Percentiles rank a stretch among this genome's conserved stretches.
These are phyloP conservation scores for Zopfia rhizophila DNA, from an alignment of 2,329 filamentous ascomycete genomes.

Conservation along the genomic window DNA sequence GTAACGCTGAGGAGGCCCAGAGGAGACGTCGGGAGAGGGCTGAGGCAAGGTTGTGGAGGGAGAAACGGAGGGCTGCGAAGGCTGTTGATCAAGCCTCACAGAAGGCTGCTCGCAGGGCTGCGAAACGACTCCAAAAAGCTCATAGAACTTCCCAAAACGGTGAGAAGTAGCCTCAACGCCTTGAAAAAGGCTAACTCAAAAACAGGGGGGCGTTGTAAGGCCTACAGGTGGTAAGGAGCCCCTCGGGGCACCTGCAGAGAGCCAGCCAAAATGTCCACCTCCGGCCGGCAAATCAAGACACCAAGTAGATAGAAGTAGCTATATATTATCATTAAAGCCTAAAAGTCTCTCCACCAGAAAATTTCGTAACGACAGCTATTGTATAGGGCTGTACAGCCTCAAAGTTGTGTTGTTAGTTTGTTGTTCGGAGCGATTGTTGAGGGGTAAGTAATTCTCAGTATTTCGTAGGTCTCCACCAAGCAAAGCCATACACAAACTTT, in stretches of 20 bases:
- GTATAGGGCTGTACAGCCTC: neutral
- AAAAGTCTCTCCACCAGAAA: neutral
- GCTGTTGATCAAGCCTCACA: no score
- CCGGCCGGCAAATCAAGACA: slow-evolving; percentile 1
- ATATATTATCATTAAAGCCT: slow-evolving; percentile 1
- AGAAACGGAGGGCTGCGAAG: no score
- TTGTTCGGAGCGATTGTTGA: neutral
- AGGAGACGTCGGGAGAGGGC: no score
- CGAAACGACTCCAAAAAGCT: no score
- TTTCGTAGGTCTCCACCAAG: slow-evolving; percentile 1
- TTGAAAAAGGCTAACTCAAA: slow-evolving; percentile 1
- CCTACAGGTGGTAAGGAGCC: neutral
- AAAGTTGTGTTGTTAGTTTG: slow-evolving; percentile 1
- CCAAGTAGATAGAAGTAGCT: neutral
- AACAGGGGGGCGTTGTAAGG: neutral
- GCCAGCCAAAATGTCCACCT: slow-evolving; percentile 1
- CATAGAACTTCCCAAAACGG: no score
- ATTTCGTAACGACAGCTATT: slow-evolving; percentile 1
- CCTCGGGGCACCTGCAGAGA: slow-evolving; percentile 1
- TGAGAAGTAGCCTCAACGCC: neutral
- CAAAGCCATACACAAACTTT: neutral
- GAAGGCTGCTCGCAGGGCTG: no score
- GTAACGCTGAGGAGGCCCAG: no score
- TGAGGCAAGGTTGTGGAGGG: no score
- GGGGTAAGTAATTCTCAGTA: slow-evolving; percentile 1